Conservation (phyloP, 768 basidiomycete genomes). For the Butyriboletus loyo region DNA sequence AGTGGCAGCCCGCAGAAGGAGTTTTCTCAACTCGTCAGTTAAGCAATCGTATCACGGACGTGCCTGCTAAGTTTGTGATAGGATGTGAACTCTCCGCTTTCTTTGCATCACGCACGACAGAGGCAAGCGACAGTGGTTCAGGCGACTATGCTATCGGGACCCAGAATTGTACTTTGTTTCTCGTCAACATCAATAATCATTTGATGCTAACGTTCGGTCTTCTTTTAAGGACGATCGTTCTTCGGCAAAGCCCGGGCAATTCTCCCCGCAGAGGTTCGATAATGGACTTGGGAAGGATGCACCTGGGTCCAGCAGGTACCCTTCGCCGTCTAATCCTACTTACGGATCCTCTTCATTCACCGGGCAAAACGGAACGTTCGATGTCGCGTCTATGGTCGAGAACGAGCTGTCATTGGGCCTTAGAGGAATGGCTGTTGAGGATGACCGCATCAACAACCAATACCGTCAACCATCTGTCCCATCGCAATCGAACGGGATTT, state of each 20-base stretch:
- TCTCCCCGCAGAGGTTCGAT: conserved; percentile 56
- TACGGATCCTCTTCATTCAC: conserved; percentile 33
- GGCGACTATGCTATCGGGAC: conserved; percentile 35
- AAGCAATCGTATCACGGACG: conserved; percentile 1
- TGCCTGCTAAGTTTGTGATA: conserved; percentile 24
- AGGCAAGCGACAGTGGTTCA: conserved; percentile 42
- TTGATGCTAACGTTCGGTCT: conserved; percentile 15
- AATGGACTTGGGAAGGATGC: conserved; percentile 41
- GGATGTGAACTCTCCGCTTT: conserved; percentile 42
- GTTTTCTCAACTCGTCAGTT: conserved; percentile 45
- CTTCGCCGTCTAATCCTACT: conserved; percentile 44
- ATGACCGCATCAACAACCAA: conserved; percentile 41
- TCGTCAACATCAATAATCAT: conserved; percentile 2
- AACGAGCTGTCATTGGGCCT: conserved; percentile 55
- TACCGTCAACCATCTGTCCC: conserved; percentile 37
- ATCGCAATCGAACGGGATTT: conserved; percentile 29
- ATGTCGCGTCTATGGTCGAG: conserved; percentile 43
- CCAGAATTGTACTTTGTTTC: conserved; percentile 36
- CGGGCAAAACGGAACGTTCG: conserved; percentile 34
- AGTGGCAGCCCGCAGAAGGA: conserved; percentile 49
- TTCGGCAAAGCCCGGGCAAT: conserved; percentile 45
- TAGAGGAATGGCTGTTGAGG: conserved; percentile 60
- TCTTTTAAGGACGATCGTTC: conserved; percentile 46
- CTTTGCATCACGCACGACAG: conserved; percentile 45
- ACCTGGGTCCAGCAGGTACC: conserved; percentile 38